These are phyloP conservation scores for Colletotrichum liaoningense DNA, from an alignment of 2,329 filamentous ascomycete species.

Conservation along the genomic window DNA sequence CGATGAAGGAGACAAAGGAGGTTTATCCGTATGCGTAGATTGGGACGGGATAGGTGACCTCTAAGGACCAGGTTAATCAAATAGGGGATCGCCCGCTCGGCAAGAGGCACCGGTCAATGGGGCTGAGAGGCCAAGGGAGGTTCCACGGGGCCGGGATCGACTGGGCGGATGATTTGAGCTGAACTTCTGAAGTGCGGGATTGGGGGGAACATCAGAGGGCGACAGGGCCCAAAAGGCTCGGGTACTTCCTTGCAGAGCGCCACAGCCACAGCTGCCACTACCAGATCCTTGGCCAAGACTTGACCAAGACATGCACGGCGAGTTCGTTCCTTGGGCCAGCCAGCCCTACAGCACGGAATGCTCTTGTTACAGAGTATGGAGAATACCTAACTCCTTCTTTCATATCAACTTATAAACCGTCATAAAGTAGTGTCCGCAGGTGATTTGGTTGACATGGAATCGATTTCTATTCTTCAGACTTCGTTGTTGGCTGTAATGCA, in stretches of 20 bases:
- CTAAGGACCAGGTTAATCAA: constrained; percentile 7
- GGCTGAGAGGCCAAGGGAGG: constrained; percentile 25
- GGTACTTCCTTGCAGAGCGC: constrained; percentile 21
- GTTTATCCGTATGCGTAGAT: not conserved
- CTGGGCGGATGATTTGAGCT: constrained; percentile 2
- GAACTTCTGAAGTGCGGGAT: not conserved
- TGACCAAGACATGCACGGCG: constrained; percentile 18
- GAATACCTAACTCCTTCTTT: no score
- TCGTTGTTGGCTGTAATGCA: not conserved
- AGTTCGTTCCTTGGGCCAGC: constrained; percentile 2
- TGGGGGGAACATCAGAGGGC: not conserved
- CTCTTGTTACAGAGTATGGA: not conserved
- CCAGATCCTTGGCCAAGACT: constrained; percentile 26
- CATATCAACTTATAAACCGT: no score
- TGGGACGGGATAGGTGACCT: constrained; percentile 17
- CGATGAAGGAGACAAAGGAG: constrained; percentile 31
- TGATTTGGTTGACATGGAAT: not conserved
- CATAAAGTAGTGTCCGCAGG: not conserved
- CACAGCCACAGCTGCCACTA: constrained; percentile 26
- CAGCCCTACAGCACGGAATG: not conserved
- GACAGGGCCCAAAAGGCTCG: constrained; percentile 12
- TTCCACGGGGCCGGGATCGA: constrained; percentile 28
- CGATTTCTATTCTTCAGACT: not conserved
- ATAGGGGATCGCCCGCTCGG: constrained; percentile 31
- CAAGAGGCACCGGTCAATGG: constrained; percentile 17